Conservation (phyloP, 805 yeast genomes). For the Maudiozyma bulderi region DNA sequence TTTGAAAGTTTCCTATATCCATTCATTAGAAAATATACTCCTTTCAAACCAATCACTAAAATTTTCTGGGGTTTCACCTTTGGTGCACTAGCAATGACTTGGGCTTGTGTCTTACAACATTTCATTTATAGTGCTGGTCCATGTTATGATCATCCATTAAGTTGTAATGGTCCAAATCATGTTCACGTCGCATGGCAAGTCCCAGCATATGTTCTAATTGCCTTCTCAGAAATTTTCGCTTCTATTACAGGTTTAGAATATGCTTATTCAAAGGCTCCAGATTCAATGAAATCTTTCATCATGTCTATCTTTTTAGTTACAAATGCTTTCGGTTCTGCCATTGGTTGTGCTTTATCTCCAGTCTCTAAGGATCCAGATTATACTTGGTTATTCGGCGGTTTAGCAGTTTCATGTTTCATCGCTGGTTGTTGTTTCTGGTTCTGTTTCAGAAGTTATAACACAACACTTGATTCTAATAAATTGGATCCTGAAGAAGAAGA, state of each 20-base stretch:
- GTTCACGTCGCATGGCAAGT: conserved; percentile 63
- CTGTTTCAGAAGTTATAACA: conserved; percentile 44
- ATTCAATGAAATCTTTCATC: conserved; percentile 35
- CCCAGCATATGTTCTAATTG: conserved; percentile 59
- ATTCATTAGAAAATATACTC: conserved; percentile 37
- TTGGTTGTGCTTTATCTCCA: conserved; percentile 64
- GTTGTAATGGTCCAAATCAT: conserved; percentile 27
- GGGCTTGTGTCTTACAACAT: conserved; percentile 68
- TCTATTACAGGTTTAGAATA: conserved; percentile 76
- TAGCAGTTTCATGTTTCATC: conserved; percentile 48
- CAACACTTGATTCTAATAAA: conserved; percentile 29
- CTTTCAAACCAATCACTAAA: conserved; percentile 62
- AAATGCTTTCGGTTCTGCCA: conserved; percentile 67
- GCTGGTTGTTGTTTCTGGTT: conserved; percentile 58
- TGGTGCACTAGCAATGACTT: conserved; percentile 57
- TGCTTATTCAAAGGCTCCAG: conserved; percentile 78
- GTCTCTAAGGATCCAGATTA: conserved; percentile 61
- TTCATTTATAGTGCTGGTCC: conserved; percentile 63
- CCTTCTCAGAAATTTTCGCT: conserved; percentile 68
- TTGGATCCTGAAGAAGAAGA: conserved; percentile 32
- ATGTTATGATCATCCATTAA: conserved; percentile 54
- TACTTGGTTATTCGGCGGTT: conserved; percentile 58
- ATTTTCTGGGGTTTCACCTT: conserved; percentile 62
- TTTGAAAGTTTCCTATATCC: conserved; percentile 55
- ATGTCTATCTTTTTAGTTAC: conserved; percentile 54